A percentile compares a stretch with the other conserved stretches of the same genome.
Evolutionary conservation across 2,329 filamentous ascomycete species (phyloP).

Genomic region (Ascosphaera acerosa): DNA sequence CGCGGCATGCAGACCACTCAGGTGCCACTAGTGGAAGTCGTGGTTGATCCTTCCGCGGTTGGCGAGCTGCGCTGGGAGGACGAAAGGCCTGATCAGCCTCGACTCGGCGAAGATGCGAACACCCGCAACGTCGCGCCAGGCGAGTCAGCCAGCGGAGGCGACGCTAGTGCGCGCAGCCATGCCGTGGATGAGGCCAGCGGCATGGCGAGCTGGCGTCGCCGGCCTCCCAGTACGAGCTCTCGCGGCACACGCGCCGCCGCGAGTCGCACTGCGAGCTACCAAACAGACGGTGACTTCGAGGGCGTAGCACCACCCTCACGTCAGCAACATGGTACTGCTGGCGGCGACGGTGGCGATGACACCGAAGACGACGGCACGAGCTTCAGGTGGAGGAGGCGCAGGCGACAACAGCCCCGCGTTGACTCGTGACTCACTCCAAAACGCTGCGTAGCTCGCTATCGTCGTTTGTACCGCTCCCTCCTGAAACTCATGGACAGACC

Average conservation of each 20-base stretch:
- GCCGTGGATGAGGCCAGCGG: background rate
- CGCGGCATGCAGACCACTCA: background rate
- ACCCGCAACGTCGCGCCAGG: background rate
- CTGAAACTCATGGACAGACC: too few species aligned
- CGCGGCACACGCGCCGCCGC: background rate
- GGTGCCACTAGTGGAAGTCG: background rate
- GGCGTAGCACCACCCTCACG: background rate
- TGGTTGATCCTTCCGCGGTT: background rate
- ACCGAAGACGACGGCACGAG: conserved; percentile 28
- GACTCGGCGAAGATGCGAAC: background rate
- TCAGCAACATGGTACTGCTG: too few species aligned
- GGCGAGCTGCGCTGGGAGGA: background rate
- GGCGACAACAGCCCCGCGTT: too few species aligned
- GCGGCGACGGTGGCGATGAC: background rate
- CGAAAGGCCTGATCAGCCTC: background rate
- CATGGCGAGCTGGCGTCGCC: too few species aligned
- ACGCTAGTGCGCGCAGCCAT: background rate
- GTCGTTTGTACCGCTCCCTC: too few species aligned
- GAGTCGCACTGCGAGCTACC: background rate
- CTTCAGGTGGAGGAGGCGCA: conserved; percentile 8
- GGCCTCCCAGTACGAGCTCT: background rate
- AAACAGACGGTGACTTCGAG: too few species aligned
- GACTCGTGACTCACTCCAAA: too few species aligned
- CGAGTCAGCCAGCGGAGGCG: background rate
- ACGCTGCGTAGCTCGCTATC: too few species aligned